Evolutionary conservation across 2,329 filamentous ascomycete genomes (phyloP).

Genomic region (Aspergillus candidus): DNA sequence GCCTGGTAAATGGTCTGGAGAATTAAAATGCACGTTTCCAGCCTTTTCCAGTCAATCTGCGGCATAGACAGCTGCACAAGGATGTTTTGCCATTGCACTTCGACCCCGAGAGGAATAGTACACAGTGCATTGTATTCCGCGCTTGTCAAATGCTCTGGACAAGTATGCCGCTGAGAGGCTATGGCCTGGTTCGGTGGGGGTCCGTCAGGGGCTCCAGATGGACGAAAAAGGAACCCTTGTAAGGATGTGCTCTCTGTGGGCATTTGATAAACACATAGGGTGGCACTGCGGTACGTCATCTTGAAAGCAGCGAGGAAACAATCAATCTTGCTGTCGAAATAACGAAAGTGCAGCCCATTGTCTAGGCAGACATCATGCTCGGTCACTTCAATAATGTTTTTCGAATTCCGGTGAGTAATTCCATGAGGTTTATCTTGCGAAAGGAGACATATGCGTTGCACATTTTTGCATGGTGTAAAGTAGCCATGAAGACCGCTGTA

Average conservation of each 20-base stretch:
- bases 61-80: constrained; percentile 45
- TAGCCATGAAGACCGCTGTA: constrained; percentile 14
- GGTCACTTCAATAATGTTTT: constrained; percentile 13
- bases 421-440: constrained; percentile 35
- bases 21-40: constrained; percentile 44
- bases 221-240: constrained; percentile 37
- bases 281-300: constrained; percentile 13
- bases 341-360: constrained; percentile 39
- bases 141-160: constrained; percentile 45
- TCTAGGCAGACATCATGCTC: constrained; percentile 39
- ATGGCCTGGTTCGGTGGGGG: constrained; percentile 47
- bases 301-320: constrained; percentile 16
- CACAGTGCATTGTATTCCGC: constrained; percentile 53
- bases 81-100: constrained; percentile 54
- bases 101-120: constrained; percentile 43
- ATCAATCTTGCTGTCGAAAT: constrained; percentile 19
- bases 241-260: constrained; percentile 25
- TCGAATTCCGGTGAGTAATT: constrained; percentile 29
- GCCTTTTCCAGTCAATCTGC: constrained; percentile 47
- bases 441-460: constrained; percentile 25
- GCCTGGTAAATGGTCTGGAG: constrained; percentile 47
- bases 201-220: constrained; percentile 19
- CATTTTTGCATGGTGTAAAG: background rate
- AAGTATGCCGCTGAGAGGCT: constrained; percentile 40
- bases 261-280: constrained; percentile 36